A percentile compares a stretch with the other conserved stretches of the same genome.
Conservation (phyloP, 441 rosid species). For the Theobroma grandiflorum region DNA sequence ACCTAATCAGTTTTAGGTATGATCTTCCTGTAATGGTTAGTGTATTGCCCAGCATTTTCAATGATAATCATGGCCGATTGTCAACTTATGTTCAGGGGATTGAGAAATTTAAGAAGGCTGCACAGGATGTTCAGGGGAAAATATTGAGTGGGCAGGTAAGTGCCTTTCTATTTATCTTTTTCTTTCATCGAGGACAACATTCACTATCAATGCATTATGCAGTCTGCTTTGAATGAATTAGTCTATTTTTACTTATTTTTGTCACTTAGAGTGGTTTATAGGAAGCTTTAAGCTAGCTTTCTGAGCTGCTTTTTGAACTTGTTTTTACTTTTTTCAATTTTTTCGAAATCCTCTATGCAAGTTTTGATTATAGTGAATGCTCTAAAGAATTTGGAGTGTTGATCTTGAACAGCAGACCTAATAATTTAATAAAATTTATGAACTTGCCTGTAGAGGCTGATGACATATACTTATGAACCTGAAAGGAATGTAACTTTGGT, state of each 20-base stretch:
- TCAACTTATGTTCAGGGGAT: constrained; percentile 68
- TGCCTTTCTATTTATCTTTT: constrained; percentile 7
- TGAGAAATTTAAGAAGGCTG: constrained; percentile 94
- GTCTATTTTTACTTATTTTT: background rate
- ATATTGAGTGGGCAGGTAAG: constrained; percentile 81
- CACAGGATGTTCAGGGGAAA: constrained; percentile 79
- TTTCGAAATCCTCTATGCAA: background rate
- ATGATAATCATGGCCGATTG: background rate
- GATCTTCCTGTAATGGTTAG: constrained; percentile 13
- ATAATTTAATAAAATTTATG: constrained; percentile 2
- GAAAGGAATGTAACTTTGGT: constrained; percentile 16
- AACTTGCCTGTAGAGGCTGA: background rate
- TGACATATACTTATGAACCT: background rate
- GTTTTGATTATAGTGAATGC: background rate
- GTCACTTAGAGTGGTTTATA: constrained; percentile 2
- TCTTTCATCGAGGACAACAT: background rate
- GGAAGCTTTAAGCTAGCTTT: constrained; percentile 14
- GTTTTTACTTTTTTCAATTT: background rate
- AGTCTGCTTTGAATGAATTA: background rate
- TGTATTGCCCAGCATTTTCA: constrained; percentile 21
- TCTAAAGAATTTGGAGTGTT: background rate
- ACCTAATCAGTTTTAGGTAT: constrained; percentile 12
- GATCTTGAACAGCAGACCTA: background rate
- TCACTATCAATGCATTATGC: background rate
- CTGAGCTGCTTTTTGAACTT: constrained; percentile 8